phyloP scores from a whole-genome alignment of 768 basidiomycete genomes.

The Boletellus ananiceps region DNA sequence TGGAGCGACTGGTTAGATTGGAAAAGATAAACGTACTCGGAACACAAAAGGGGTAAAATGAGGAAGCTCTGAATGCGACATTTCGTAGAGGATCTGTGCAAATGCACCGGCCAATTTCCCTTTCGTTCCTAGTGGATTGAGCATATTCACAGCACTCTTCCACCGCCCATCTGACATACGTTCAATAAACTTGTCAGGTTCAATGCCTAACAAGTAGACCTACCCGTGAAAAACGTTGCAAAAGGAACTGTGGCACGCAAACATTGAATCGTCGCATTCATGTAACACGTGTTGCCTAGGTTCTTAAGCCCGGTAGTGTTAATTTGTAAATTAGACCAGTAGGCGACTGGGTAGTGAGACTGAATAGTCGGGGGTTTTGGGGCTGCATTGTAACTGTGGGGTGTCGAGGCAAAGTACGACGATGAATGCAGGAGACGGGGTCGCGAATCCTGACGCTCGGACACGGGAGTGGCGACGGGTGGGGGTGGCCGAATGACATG shows the following conservation, averaged over 20 bases:
- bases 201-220: not conserved
- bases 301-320: constrained; percentile 89
- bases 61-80: constrained; percentile 85
- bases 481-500: constrained; percentile 75
- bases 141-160: constrained; percentile 77
- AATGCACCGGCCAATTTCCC: constrained; percentile 80
- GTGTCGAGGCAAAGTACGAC: constrained; percentile 29
- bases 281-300: constrained; percentile 95
- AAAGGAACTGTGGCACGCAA: constrained; percentile 93
- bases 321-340: constrained; percentile 79
- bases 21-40: constrained; percentile 55
- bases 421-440: constrained; percentile 44
- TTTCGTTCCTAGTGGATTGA: constrained; percentile 84
- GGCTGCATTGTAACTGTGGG: constrained; percentile 22
- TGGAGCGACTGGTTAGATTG: not conserved
- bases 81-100: constrained; percentile 73
- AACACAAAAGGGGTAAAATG: constrained; percentile 81
- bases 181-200: constrained; percentile 1
- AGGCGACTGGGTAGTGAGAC: constrained; percentile 76
- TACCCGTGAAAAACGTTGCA: constrained; percentile 87
- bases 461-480: constrained; percentile 58
- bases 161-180: constrained; percentile 62
- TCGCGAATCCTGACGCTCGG: constrained; percentile 75
- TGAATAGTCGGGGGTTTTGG: constrained; percentile 64
- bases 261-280: constrained; percentile 98